phyloP scores from a whole-genome alignment of 331 rosid genomes.

The Acacia concinna region DNA sequence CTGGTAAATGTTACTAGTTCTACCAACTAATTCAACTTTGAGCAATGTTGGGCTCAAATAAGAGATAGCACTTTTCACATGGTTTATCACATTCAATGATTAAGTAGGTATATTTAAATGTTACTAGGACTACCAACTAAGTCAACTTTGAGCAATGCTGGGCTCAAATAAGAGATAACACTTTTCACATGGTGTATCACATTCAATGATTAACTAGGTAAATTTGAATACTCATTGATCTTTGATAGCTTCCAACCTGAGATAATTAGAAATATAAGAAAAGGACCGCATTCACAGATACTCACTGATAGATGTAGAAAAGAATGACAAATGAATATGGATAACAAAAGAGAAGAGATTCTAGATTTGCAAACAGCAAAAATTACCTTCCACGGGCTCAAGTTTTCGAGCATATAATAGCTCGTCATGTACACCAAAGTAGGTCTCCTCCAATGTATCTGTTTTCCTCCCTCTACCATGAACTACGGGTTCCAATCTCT shows the following conservation, averaged over 20 bases:
- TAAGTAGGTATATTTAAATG: background rate
- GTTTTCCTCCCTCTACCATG: constrained; percentile 94
- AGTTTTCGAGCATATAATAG: constrained; percentile 85
- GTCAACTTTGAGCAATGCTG: background rate
- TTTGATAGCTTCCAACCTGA: constrained; percentile 3
- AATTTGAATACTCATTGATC: background rate
- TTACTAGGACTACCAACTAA: background rate
- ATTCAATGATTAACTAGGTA: background rate
- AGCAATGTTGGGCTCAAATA: background rate
- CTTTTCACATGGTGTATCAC: background rate
- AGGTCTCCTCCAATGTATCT: constrained; percentile 65
- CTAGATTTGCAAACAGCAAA: constrained; percentile 2
- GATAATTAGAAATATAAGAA: background rate
- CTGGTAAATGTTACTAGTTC: background rate
- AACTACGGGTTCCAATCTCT: constrained; percentile 86
- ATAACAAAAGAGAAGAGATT: constrained; percentile 1
- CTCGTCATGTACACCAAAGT: constrained; percentile 81
- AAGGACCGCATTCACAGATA: constrained; percentile 1
- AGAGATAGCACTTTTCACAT: background rate
- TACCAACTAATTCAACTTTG: background rate
- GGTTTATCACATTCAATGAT: background rate
- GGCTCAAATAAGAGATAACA: background rate
- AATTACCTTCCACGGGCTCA: constrained; percentile 80
- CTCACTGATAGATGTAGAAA: constrained; percentile 4
- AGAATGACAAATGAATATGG: constrained; percentile 10